Evolutionary conservation across 495 filamentous ascomycete genomes (phyloP).

Genomic region (Penicillium robsamsonii): DNA sequence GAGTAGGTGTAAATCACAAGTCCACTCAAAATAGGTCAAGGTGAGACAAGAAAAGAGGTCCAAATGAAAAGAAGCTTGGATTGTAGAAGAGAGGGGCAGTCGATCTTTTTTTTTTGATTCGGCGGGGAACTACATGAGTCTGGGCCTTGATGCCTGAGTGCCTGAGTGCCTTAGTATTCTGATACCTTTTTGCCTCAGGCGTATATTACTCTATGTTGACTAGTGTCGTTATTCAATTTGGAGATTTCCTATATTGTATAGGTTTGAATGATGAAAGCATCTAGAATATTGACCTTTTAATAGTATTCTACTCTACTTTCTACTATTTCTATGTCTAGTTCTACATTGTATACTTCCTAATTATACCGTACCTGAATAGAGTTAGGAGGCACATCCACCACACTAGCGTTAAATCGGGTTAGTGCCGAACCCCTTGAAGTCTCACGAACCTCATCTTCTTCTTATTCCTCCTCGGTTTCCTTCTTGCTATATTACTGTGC

Average conservation of each 20-base stretch:
- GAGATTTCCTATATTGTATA: not conserved
- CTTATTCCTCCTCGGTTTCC: not conserved
- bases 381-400: conserved; percentile 6
- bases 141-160: not conserved
- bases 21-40: not conserved
- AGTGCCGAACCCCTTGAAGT: conserved; percentile 11
- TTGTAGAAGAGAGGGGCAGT: conserved; percentile 3
- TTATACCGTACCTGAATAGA: conserved; percentile 1
- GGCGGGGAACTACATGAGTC: conserved; percentile 5
- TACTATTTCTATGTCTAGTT: too few relatives aligned
- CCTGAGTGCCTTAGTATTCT: not conserved
- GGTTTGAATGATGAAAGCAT: not conserved
- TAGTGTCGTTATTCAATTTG: too few relatives aligned
- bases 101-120: conserved; percentile 8
- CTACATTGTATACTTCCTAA: too few relatives aligned
- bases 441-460: not conserved
- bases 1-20: not conserved
- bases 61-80: not conserved
- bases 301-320: too few relatives aligned
- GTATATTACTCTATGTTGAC: not conserved
- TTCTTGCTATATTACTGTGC: not conserved
- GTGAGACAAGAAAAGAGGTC: not conserved
- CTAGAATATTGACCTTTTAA: not conserved
- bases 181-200: not conserved
- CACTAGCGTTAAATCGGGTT: conserved; percentile 5